phyloP scores from a whole-genome alignment of 345 rosid genomes.

The Arabidopsis arenosa region DNA sequence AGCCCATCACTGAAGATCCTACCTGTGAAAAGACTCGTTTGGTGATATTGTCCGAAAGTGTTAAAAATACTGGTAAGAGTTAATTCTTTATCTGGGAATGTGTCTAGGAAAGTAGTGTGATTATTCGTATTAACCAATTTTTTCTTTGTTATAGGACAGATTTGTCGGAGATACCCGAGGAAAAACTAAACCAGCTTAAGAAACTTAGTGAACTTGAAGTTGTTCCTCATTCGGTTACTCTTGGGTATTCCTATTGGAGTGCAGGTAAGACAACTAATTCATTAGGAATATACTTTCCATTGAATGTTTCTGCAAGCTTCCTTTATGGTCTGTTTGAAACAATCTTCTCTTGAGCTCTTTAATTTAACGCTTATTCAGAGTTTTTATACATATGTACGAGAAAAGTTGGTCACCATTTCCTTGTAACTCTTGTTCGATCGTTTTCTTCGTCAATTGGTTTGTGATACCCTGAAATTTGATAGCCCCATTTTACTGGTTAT shows the following conservation, averaged over 20 bases:
- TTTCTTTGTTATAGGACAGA: constrained; percentile 57
- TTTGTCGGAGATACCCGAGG: constrained; percentile 67
- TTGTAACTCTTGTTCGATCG: not conserved
- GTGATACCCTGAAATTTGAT: constrained; percentile 3
- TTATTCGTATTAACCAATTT: constrained; percentile 21
- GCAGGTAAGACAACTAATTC: constrained; percentile 60
- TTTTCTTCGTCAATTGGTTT: not conserved
- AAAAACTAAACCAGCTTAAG: constrained; percentile 65
- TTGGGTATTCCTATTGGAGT: constrained; percentile 93
- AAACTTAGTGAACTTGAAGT: constrained; percentile 64
- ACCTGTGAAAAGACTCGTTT: constrained; percentile 64
- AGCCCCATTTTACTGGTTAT: not conserved
- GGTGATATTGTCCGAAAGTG: constrained; percentile 71
- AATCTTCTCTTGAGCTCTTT: constrained; percentile 5
- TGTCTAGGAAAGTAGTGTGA: constrained; percentile 12
- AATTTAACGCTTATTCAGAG: not conserved
- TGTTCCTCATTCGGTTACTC: constrained; percentile 71
- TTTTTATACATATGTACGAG: not conserved
- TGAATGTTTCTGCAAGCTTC: constrained; percentile 1
- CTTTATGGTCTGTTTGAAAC: not conserved
- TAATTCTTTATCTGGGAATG: not conserved
- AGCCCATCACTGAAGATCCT: constrained; percentile 84
- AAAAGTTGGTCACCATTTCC: not conserved
- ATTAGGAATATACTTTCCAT: not conserved
- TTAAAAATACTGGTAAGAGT: constrained; percentile 63